These are phyloP conservation scores for Blepharisma undulans DNA, from an alignment of 169 alveolate genomes.

Conservation along the genomic window DNA sequence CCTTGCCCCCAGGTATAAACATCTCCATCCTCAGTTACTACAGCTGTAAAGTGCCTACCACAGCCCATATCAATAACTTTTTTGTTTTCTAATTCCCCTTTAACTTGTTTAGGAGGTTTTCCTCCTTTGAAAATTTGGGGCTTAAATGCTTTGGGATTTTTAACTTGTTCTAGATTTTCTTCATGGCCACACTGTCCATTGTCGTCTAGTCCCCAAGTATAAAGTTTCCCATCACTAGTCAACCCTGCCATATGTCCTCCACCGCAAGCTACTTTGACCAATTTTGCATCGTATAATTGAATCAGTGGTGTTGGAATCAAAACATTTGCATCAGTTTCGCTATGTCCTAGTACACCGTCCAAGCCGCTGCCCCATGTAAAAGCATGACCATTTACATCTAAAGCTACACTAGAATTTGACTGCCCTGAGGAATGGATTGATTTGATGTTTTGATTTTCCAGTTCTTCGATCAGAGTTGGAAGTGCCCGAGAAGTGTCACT, in stretches of 20 bases:
- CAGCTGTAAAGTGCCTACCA: constrained; percentile 62
- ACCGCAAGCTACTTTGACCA: constrained; percentile 44
- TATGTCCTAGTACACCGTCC: constrained; percentile 44
- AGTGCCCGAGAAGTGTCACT: constrained; percentile 41
- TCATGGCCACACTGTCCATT: constrained; percentile 63
- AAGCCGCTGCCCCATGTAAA: constrained; percentile 70
- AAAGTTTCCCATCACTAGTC: constrained; percentile 30
- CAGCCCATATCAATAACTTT: constrained; percentile 45
- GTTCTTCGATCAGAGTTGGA: constrained; percentile 50
- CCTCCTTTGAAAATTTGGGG: constrained; percentile 58
- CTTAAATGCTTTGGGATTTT: constrained; percentile 34
- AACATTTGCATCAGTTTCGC: constrained; percentile 53
- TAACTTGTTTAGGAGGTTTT: constrained; percentile 41
- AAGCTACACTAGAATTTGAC: constrained; percentile 52
- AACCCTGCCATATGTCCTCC: constrained; percentile 50
- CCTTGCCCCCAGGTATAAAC: constrained; percentile 79
- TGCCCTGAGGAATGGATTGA: constrained; percentile 55
- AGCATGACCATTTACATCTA: constrained; percentile 46
- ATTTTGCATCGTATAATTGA: constrained; percentile 37
- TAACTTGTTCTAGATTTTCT: constrained; percentile 26
- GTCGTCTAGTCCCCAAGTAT: constrained; percentile 59
- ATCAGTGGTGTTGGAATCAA: constrained; percentile 48
- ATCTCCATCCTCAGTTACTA: constrained; percentile 76
- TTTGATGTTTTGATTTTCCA: constrained; percentile 44
- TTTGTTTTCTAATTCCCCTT: constrained; percentile 46